phyloP scores from a whole-genome alignment of 331 rosid genomes.

The Quercus tomentella region DNA sequence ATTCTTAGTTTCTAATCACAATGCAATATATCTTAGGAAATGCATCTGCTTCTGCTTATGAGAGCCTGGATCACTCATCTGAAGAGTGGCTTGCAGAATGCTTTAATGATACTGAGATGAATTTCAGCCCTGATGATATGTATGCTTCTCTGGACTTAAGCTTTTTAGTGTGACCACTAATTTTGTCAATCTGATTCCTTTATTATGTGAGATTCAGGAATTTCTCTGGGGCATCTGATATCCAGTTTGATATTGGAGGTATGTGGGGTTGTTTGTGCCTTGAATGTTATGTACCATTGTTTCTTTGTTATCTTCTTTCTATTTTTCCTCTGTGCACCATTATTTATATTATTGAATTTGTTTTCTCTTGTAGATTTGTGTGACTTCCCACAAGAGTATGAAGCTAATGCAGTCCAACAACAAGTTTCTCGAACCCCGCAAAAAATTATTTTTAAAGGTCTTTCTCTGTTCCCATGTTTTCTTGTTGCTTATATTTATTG shows the following conservation, averaged over 20 bases:
- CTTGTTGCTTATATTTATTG: constrained; percentile 4
- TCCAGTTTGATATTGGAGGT: constrained; percentile 67
- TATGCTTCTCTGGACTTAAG: constrained; percentile 42
- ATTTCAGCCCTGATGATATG: constrained; percentile 67
- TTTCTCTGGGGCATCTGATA: constrained; percentile 51
- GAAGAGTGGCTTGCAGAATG: constrained; percentile 84
- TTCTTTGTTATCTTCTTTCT: constrained; percentile 2
- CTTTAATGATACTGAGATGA: constrained; percentile 69
- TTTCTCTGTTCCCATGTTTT: constrained; percentile 12
- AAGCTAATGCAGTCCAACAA: constrained; percentile 39
- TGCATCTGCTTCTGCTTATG: constrained; percentile 46
- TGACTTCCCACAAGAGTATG: constrained; percentile 34
- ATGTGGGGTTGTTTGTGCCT: constrained; percentile 13
- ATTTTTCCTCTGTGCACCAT: constrained; percentile 1
- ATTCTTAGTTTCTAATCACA: constrained; percentile 12
- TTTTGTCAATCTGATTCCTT: constrained; percentile 29
- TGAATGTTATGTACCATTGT: neutral
- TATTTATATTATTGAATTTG: neutral
- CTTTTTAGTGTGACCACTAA: constrained; percentile 4
- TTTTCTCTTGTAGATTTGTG: constrained; percentile 42
- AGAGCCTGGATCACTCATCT: constrained; percentile 54
- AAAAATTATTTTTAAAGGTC: constrained; percentile 81
- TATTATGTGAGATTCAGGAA: constrained; percentile 47
- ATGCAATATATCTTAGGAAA: constrained; percentile 41
- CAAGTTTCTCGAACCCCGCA: constrained; percentile 34